phyloP scores from a whole-genome alignment of 2,329 filamentous ascomycete species.

The Ambrosiella cleistominuta region DNA sequence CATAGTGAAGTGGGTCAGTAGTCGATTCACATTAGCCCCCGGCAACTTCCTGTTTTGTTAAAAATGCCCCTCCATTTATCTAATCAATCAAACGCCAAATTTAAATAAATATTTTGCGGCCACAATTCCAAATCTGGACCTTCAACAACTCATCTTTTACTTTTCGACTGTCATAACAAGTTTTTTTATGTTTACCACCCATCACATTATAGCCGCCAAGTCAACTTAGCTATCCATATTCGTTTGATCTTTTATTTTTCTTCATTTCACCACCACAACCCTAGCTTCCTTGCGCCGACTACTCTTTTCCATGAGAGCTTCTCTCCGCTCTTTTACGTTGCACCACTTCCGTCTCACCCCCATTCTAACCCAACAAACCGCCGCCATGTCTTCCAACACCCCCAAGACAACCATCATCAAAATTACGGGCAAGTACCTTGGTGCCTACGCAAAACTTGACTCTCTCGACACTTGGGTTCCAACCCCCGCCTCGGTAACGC shows the following conservation, averaged over 20 bases:
- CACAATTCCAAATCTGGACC: neutral
- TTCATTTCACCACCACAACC: neutral
- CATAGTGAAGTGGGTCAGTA: neutral
- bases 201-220: too few relatives aligned
- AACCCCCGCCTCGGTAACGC: constrained; percentile 15
- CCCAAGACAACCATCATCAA: constrained; percentile 25
- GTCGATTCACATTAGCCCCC: neutral
- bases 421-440: constrained; percentile 20
- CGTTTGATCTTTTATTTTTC: too few relatives aligned
- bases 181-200: neutral
- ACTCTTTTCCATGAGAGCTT: neutral
- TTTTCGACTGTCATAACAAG: neutral
- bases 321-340: neutral
- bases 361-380: neutral
- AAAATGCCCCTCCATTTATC: constrained; percentile 9
- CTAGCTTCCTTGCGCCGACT: neutral
- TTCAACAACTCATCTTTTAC: neutral
- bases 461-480: constrained; percentile 26
- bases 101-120: neutral
- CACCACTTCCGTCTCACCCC: neutral
- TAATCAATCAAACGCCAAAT: neutral
- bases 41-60: neutral
- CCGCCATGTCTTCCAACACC: constrained; percentile 22
- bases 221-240: too few relatives aligned
- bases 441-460: constrained; percentile 21